Base-by-base conservation (phyloP, 345 rosid species). In the Kandelia obovata region DNA sequence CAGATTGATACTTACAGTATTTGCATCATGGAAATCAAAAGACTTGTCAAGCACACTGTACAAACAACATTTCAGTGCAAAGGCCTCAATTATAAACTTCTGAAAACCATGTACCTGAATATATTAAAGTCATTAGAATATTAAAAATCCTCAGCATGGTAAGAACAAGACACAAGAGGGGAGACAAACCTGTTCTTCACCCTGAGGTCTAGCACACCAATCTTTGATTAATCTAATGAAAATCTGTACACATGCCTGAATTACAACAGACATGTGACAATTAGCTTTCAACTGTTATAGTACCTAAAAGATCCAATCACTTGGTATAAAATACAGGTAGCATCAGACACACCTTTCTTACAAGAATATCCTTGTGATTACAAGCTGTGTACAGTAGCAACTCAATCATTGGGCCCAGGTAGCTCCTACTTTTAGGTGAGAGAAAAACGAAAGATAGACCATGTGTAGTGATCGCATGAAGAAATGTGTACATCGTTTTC, bases 211-310 rank as follows among this genome's bases (percentile, higher is more conserved):
- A 51, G 74, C 73, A 64, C 89, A 86, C 99, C 99, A 92, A 80
- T 95, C 99, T 85, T 92, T 92, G 55, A 90, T 90, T 67, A 95
- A 81, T 79, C 87, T 85, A 64, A 80, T 81, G 80, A 95, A 89
- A 76, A 95, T 95, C 83, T 95, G 99, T 66, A 89, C 97, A 58
- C 96, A 88, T 58, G 89, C 86, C 99, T 94, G 81, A 71, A 65
- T 59, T 56, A 53, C 58, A 67, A 17, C 62, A 39, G 58, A 39
- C 65, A 61, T 64, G 32, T 73, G 23, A 68, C 65, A 62, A 31
- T 64, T 51, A 34, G 13, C 28, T 31, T 26, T 39, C 5, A 23
- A 64, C 31, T 53, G 27, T 10, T 65, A 34, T 9, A 60, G 39
- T 53, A 67, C 47, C 21, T 60, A 52, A 67, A 69, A 28, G 53